These are phyloP conservation scores for Chondrostereum purpureum DNA, from an alignment of 1,284 basidiomycete species.

Conservation along the genomic window DNA sequence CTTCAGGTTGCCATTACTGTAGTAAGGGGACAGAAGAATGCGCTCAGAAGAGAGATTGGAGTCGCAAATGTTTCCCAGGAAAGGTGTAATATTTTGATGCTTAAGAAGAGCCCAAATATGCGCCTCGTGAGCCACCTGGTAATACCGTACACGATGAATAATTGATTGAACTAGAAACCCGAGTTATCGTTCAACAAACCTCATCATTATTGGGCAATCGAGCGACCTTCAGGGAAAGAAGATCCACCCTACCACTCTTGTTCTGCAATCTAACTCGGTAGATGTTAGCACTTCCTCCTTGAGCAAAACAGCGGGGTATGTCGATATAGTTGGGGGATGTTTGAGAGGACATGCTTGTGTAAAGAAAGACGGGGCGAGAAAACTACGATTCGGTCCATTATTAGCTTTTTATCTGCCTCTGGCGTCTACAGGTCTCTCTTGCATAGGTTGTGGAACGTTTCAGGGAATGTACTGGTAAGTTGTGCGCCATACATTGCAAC, in stretches of 20 bases:
- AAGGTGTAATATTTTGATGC: conserved; percentile 3
- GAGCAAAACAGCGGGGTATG: no score
- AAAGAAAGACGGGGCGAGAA: no score
- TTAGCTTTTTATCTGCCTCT: no score
- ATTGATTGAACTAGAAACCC: background rate
- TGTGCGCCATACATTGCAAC: no score
- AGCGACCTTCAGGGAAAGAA: background rate
- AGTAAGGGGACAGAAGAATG: conserved; percentile 2
- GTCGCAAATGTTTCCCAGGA: conserved; percentile 1
- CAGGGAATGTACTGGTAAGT: no score
- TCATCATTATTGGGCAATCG: background rate
- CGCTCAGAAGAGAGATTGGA: conserved; percentile 10
- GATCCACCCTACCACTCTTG: background rate
- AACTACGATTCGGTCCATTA: no score
- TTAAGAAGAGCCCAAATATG: conserved; percentile 4
- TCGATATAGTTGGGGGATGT: no score
- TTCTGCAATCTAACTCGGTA: background rate
- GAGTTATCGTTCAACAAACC: background rate
- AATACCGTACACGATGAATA: background rate
- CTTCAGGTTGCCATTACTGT: conserved; percentile 1
- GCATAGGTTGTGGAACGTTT: no score
- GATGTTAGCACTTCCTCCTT: background rate
- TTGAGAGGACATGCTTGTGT: no score
- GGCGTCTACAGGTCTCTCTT: no score
- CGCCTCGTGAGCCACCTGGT: background rate